A percentile compares a stretch with the other conserved stretches of the same genome.
Evolutionary conservation across 176 grass and related monocot genomes (phyloP).

Genomic region (Musa acuminata): DNA sequence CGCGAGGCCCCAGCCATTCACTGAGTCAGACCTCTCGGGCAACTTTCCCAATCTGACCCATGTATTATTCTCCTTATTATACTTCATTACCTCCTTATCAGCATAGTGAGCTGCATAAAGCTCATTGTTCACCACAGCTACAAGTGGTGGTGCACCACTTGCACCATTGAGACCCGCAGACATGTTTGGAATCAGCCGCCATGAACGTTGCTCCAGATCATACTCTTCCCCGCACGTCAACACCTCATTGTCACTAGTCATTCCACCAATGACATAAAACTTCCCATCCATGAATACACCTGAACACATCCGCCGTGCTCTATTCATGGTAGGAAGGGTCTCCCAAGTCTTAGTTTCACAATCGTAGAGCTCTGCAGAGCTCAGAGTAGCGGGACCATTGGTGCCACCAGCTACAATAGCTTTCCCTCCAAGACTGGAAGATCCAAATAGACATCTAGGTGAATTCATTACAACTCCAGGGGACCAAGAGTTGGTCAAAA

Average conservation of each 20-base stretch:
- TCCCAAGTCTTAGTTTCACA: conserved; percentile 62
- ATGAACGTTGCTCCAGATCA: conserved; percentile 54
- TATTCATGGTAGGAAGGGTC: conserved; percentile 67
- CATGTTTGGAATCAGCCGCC: conserved; percentile 85
- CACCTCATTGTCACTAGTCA: conserved; percentile 48
- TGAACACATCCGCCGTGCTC: conserved; percentile 74
- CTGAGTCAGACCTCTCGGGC: conserved; percentile 64
- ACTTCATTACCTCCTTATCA: conserved; percentile 73
- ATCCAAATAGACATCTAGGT: conserved; percentile 77
- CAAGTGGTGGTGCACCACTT: conserved; percentile 68
- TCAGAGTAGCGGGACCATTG: conserved; percentile 44
- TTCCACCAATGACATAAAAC: conserved; percentile 85
- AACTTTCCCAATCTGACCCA: conserved; percentile 79
- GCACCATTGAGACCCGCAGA: conserved; percentile 72
- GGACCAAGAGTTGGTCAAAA: conserved; percentile 82
- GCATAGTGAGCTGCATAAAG: conserved; percentile 80
- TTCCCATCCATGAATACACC: conserved; percentile 92
- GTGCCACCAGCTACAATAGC: conserved; percentile 86
- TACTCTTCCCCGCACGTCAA: conserved; percentile 82
- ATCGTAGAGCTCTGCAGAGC: conserved; percentile 85
- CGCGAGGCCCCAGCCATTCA: conserved; percentile 98
- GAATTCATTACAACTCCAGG: conserved; percentile 66
- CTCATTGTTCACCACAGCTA: conserved; percentile 86
- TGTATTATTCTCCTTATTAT: conserved; percentile 67
- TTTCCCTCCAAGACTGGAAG: conserved; percentile 62